Conservation (phyloP, 139 green algal species). For the Chlorella ohadii region DNA sequence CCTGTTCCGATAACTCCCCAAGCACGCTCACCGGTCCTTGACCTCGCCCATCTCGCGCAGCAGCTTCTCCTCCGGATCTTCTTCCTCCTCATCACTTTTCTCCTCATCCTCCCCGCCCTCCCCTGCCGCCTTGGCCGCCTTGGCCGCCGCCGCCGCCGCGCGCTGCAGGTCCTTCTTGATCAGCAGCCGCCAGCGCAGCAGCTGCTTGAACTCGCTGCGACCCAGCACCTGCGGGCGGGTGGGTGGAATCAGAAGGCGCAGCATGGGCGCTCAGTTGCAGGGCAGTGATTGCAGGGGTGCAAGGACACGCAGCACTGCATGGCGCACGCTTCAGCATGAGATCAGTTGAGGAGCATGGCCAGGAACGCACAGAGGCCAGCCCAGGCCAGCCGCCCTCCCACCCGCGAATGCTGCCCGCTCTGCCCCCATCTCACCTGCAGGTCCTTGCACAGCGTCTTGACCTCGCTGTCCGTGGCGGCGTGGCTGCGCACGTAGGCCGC, state of each 20-base stretch:
- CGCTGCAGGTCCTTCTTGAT: constrained; percentile 45
- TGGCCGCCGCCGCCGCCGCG: constrained; percentile 7
- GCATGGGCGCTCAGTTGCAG: not conserved
- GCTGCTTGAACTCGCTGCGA: constrained; percentile 96
- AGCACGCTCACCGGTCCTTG: constrained; percentile 53
- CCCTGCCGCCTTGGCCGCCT: constrained; percentile 3
- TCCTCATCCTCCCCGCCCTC: constrained; percentile 26
- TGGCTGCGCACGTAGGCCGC: constrained; percentile 59
- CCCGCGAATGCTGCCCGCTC: not conserved
- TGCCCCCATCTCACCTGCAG: constrained; percentile 73
- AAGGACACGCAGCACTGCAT: no score
- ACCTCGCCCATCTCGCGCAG: constrained; percentile 93
- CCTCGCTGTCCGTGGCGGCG: constrained; percentile 79
- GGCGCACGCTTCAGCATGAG: no score
- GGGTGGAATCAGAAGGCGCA: not conserved
- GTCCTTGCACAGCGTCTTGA: constrained; percentile 88
- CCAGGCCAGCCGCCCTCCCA: not conserved
- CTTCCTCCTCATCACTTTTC: constrained; percentile 40
- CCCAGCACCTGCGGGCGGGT: constrained; percentile 83
- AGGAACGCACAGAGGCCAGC: no score
- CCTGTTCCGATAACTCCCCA: not conserved
- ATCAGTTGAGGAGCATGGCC: no score
- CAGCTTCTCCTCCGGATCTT: constrained; percentile 79
- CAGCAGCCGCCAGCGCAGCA: constrained; percentile 77
- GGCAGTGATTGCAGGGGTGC: not conserved